Evolutionary conservation across 2,329 filamentous ascomycete genomes (phyloP), one percentile per base, ranked within the genome.

Genomic region (Cercospora zeae-maydis): DNA sequence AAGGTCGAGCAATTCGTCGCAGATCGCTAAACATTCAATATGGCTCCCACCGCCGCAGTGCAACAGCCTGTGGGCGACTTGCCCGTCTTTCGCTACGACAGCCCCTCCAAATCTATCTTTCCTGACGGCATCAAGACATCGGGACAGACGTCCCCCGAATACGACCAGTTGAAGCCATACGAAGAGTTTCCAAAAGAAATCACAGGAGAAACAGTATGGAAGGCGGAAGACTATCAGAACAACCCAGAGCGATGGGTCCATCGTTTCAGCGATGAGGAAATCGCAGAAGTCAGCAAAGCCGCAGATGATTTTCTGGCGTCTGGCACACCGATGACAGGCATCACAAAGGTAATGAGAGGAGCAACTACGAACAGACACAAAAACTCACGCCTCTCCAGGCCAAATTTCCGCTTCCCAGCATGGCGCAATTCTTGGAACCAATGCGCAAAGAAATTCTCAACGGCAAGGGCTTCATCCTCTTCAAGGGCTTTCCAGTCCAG

Each of bases 381-480:
- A 14, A 2, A 49, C 42, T 49, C 21, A 52, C 19, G 37, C 55
- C 21, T 16, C 6, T 34, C 14, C 60, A 82, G 79, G 77, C 76
- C 34, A 86, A 86, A 72, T 91, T 90, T 75, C 78, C 77, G 2
- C 81, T 91, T 1, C 84, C 86, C 11, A 80, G 77, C 13, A 81
- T 91, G 39, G 77, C 80, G 8, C 67, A 72, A 1, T 82, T 84
- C 60, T 78, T 91, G 16, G 76, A 75, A 5, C 76, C 81, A 2
- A 81, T 91, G 64, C 83, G 86, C 55, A 79, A 83, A 16, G 88
- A 90, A 65, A 79, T 90, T n/a, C 77, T 96, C 61, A 85, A 96
- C 73, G 92, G 91, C 67, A 95, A 95, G 72, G 92, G 92, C 14
- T 96, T 96, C 78, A 89, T 95, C 66, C 83, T 96, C 13, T 95